Evolutionary conservation across 805 yeast genomes (phyloP), one percentile per base, ranked within the genome.

Genomic region (Priceomyces castillae): DNA sequence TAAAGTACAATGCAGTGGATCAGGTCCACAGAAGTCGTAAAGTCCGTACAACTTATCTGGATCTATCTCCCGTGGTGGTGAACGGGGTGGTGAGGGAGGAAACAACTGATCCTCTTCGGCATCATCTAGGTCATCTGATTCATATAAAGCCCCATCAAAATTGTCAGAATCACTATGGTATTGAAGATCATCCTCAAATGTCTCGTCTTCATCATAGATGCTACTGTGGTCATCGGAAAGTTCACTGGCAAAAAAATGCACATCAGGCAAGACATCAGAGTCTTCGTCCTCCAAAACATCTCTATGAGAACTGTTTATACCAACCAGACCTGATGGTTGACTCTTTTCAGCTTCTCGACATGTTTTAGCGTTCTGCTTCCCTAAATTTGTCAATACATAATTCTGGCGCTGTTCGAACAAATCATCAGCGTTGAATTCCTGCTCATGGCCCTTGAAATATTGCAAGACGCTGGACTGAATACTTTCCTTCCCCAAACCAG

Each of bases 1-100:
- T 9, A 92, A 73, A 45, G 84, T 81, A 52, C 96, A 85, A 65
- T 92, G 99, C 37, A 94, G 88, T 3, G 92, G 90, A 58, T 90
- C 97, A 4, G 96, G 95, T 1, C 97, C 98, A 40, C 74, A 76
- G 55, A 94, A 92, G 40, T 90, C 90, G 54, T 85, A 88, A 25
- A 90, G 67, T 0, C 97, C 97, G 61, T 90, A 90, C 22, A 90
- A 71, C 56, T 84, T 83, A 40, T 77, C 84, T 5, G 95, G 95
- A 58, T 87, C 90, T 43, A 90, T 65, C 52, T 87, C 95, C 46
- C 77, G 74, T 2, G 95, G 94, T 2, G 95, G 94, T 14, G 86
- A 78, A 14, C 86, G 69, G 5, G 87, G 85, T n/a, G 89, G 86
- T 34, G 86, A 80, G 10, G 85, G 81, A 17, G 71, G 72, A 14